These are phyloP conservation scores for Colletotrichum tabaci DNA, from an alignment of 2,329 filamentous ascomycete genomes.

Conservation along the genomic window DNA sequence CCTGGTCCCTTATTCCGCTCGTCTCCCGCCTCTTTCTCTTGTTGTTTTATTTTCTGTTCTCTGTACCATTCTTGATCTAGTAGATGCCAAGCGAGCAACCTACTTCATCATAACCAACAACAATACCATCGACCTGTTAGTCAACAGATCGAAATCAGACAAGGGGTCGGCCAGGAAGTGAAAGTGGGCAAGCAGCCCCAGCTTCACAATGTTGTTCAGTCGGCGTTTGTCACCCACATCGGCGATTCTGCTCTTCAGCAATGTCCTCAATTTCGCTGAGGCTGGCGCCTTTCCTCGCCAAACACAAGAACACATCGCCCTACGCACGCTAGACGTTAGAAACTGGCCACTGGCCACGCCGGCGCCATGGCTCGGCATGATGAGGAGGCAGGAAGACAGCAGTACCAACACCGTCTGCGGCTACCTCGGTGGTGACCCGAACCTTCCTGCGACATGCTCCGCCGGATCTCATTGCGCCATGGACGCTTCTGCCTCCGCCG, in stretches of 20 bases:
- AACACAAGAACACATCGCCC: conserved; percentile 51
- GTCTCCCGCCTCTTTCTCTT: conserved; percentile 10
- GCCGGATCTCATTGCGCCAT: conserved; percentile 72
- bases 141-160: not conserved
- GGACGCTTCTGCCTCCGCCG: conserved; percentile 62
- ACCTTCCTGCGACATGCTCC: conserved; percentile 70
- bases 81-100: not conserved
- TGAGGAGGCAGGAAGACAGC: conserved; percentile 54
- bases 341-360: conserved; percentile 61
- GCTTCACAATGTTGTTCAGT: conserved; percentile 48
- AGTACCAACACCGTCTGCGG: conserved; percentile 69
- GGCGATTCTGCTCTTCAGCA: conserved; percentile 53
- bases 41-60: conserved; percentile 11
- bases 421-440: conserved; percentile 67
- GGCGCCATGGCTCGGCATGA: conserved; percentile 54
- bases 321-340: conserved; percentile 54
- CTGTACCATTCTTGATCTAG: conserved; percentile 2
- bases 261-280: conserved; percentile 51
- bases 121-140: not conserved
- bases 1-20: not conserved
- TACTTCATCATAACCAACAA: not conserved
- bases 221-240: conserved; percentile 54
- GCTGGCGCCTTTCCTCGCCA: conserved; percentile 59
- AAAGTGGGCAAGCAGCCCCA: conserved; percentile 14
- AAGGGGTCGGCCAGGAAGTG: not conserved